phyloP scores from a whole-genome alignment of 2,329 filamentous ascomycete genomes.

The Cladophialophora yegresii region DNA sequence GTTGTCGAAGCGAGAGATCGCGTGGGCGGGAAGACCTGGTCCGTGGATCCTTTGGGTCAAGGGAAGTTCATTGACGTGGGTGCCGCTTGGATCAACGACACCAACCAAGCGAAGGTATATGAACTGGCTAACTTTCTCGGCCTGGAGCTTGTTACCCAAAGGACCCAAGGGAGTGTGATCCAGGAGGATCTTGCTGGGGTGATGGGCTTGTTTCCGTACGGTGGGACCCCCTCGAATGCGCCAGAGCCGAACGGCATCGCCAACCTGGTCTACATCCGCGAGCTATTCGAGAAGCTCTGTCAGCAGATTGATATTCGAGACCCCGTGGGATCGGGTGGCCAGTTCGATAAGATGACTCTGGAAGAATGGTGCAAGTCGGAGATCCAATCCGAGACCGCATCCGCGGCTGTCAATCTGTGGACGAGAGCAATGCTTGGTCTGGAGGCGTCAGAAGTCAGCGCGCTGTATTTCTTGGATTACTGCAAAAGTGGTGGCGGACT shows the following conservation, averaged over 20 bases:
- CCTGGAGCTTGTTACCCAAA: slow-evolving; percentile 53
- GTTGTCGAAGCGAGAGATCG: slow-evolving; percentile 49
- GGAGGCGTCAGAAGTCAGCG: slow-evolving; percentile 54
- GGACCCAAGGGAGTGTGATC: slow-evolving; percentile 49
- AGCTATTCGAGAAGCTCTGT: slow-evolving; percentile 45
- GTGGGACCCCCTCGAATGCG: slow-evolving; percentile 24
- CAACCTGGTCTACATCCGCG: slow-evolving; percentile 42
- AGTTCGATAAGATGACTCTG: slow-evolving; percentile 45
- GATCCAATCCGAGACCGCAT: slow-evolving; percentile 39
- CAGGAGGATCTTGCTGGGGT: slow-evolving; percentile 42
- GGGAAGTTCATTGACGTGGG: slow-evolving; percentile 53
- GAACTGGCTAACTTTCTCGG: slow-evolving; percentile 41
- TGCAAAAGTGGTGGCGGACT: slow-evolving; percentile 57
- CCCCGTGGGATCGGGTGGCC: slow-evolving; percentile 25
- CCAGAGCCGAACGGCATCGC: slow-evolving; percentile 26
- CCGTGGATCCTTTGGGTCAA: slow-evolving; percentile 33
- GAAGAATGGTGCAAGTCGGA: slow-evolving; percentile 43
- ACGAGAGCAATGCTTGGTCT: slow-evolving; percentile 55
- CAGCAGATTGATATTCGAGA: slow-evolving; percentile 40
- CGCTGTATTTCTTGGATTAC: slow-evolving; percentile 59
- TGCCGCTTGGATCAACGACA: slow-evolving; percentile 63
- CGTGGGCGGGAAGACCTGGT: slow-evolving; percentile 49
- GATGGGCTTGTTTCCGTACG: slow-evolving; percentile 33
- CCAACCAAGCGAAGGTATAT: slow-evolving; percentile 53
- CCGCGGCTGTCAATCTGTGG: slow-evolving; percentile 50